Percentiles rank a stretch among this genome's conserved stretches.
Conservation (phyloP, 805 yeast genomes). For the Naumovozyma dairenensis region DNA sequence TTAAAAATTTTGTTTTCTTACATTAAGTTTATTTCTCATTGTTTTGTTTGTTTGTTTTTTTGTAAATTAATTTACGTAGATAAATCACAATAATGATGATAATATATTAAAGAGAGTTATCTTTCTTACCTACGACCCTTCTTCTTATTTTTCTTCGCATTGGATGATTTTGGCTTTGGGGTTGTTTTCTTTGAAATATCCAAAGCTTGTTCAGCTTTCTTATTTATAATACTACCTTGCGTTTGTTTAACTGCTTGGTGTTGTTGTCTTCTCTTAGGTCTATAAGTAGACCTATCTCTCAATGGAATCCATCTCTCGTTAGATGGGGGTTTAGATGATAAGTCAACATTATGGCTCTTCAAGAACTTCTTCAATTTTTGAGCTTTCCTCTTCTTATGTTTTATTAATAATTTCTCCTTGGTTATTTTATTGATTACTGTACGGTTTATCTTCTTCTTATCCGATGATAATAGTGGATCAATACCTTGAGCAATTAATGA, state of each 20-base stretch:
- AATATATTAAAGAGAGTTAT: no score
- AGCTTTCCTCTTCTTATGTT: constrained; percentile 13
- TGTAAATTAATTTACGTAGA: no score
- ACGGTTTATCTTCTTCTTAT: constrained; percentile 8
- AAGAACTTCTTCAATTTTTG: constrained; percentile 17
- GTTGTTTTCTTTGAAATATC: constrained; percentile 22
- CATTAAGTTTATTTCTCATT: no score
- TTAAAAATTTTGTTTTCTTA: no score
- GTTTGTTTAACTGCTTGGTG: constrained; percentile 39
- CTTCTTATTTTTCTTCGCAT: constrained; percentile 14
- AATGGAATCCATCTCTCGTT: constrained; percentile 88
- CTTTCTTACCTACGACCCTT: constrained; percentile 17
- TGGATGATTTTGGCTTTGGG: constrained; percentile 4
- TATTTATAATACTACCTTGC: constrained; percentile 53
- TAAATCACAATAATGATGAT: no score
- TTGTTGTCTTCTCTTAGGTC: constrained; percentile 53
- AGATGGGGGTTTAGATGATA: constrained; percentile 33
- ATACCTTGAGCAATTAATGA: constrained; percentile 14
- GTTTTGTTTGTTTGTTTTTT: no score
- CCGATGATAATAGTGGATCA: constrained; percentile 11
- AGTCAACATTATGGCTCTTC: constrained; percentile 22
- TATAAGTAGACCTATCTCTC: constrained; percentile 76
- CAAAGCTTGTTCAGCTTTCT: constrained; percentile 24
- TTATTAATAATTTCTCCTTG: constrained; percentile 26
- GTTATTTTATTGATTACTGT: constrained; percentile 8